Base-by-base conservation (phyloP, 208 protist genomes). In the Trypanosoma melophagium region DNA sequence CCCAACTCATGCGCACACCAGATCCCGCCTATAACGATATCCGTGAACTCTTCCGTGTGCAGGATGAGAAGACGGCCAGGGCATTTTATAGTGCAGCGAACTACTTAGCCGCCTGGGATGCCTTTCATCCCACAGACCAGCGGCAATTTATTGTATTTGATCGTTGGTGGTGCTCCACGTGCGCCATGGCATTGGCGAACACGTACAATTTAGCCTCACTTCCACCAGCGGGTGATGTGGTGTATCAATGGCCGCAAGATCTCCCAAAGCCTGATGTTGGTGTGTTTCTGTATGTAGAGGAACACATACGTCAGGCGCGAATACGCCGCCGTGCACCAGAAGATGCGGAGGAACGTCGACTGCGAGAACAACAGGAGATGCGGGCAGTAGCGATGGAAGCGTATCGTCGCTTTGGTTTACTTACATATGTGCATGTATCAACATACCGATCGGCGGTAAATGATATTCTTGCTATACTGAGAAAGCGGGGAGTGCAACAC, bases 131-230 rank as follows among this genome's bases (percentile, higher is more conserved):
- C 13, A 69, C 52, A 42, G 31, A 42, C 17, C 7, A 49, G 21
- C 16, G 16, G 19, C 60, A 50, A 4, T 21, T 76, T 21, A 80
- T 93, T 1, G 67, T 93, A 21, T 80, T 93, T 52, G 87, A 93
- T 31, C 80, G 87, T 21, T 93, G 87, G 84, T 93, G 83, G 83
- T 80, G 74, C 69, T 90, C 83, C 12, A 93, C 87, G 12, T 88
- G 83, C 62, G 81, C 81, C 40, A 93, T 93, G 87, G 80, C 87
- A 14, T 72, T 93, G 21, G 83, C 83, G 2, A 83, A 88, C 57
- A 16, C 54, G 13, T 53, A 49, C 56, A 76, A 21, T 4, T 50
- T 75, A 9, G 42, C 61, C 12, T 41, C 25, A 22, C 62, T 93
- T 44, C 87, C 87, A 16, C 71, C 77, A 0, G 24, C 14, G 0